These are phyloP conservation scores for Didymella pinodella DNA, from an alignment of 2,329 filamentous ascomycete species.

Conservation along the genomic window DNA sequence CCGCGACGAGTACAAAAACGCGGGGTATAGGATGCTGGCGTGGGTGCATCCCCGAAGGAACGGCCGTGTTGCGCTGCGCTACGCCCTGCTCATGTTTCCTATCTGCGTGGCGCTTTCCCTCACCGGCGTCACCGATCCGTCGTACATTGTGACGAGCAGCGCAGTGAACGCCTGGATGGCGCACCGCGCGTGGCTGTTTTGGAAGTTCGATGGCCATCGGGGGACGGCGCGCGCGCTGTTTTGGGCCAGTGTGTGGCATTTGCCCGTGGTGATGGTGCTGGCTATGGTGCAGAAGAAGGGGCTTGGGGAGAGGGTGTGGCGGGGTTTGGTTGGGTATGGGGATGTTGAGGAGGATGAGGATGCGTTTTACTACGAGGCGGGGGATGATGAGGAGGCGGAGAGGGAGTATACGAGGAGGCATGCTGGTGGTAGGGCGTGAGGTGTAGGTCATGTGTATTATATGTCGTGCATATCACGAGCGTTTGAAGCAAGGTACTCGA, in stretches of 20 bases:
- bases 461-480: no score
- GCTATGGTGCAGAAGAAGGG: constrained; percentile 94
- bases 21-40: constrained; percentile 75
- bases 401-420: neutral
- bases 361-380: constrained; percentile 46
- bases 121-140: constrained; percentile 82
- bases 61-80: constrained; percentile 84
- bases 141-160: constrained; percentile 80
- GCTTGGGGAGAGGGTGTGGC: constrained; percentile 44
- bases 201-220: constrained; percentile 76
- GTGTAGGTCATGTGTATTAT: no score
- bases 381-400: constrained; percentile 39
- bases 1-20: constrained; percentile 82
- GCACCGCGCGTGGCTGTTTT: constrained; percentile 81
- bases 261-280: constrained; percentile 87
- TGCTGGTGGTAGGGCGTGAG: no score
- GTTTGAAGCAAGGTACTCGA: no score
- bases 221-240: constrained; percentile 86
- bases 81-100: constrained; percentile 84
- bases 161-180: constrained; percentile 87
- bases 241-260: constrained; percentile 97
- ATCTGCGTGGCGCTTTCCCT: constrained; percentile 83
- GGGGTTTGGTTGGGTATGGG: constrained; percentile 43
- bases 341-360: constrained; percentile 45
- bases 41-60: constrained; percentile 90